Evolutionary conservation across 2,329 filamentous ascomycete genomes (phyloP), one percentile per base, ranked within the genome.

Genomic region (Xylaria digitata): DNA sequence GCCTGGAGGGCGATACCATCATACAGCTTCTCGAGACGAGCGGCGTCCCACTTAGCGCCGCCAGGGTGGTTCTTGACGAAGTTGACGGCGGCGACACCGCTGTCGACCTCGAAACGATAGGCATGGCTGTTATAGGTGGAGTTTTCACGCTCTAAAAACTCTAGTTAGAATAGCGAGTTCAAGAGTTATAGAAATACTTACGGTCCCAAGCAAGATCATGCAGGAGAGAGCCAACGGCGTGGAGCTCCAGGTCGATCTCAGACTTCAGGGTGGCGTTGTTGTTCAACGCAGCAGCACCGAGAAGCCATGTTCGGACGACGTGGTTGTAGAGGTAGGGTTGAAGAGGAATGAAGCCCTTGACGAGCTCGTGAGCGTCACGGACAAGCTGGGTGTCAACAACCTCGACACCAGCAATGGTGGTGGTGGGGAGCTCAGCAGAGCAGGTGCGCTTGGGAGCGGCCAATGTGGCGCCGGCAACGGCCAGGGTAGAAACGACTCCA

Each of bases 311-410:
- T 48, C 69, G 67, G 54, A 71, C 52, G 40, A 69, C 64, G 61
- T 71, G 69, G 63, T 71, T 71, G 69, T 71, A 71, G 4, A 71
- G 63, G 64, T 69, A 71, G 21, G 69, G 69, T 61, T 71, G 68
- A 19, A 68, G 66, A 9, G 54, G 46, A 1, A 49, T 58, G 67
- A 71, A 71, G 7, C 37, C 61, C 61, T 69, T 63, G n/a, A 71
- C 67, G 1, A 69, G 67, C 19, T 61, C 21, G 58, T 62, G 59
- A 48, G 69, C 69, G 34, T 67, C 69, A 15, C 48, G 61, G 43
- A 71, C 69, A 32, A 71, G 65, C 53, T 67, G 46, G 59, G 69
- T 69, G 61, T 69, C 37, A 17, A 70, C 68, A 54, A 70, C 68
- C 63, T 70, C 68, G 19, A 70, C 68, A 66, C 68, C 68, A 11